Base-by-base conservation (phyloP, 106 monocot species). In the Iris macrosiphon region DNA sequence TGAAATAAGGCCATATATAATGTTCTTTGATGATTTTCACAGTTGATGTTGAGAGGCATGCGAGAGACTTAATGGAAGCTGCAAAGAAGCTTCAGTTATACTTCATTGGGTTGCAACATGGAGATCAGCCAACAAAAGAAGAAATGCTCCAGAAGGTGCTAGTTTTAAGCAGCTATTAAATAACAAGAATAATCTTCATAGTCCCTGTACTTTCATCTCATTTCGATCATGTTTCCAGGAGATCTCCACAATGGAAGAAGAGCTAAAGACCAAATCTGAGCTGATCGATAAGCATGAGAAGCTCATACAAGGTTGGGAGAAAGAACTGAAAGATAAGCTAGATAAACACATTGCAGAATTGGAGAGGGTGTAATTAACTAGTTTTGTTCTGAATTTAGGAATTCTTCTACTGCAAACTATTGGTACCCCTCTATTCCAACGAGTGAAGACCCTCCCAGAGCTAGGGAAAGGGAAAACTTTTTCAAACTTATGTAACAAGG, bases 31-130 rank as follows among this genome's bases (percentile, higher is more conserved):
- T n/a, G n/a, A n/a, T n/a, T n/a, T 39, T 40, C 3, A 6, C 57
- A 96, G 89, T 90, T 77, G 95, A 96, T 66, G 89, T 96, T 28
- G 89, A 96, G 60, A 72, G 94, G 32, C 85, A 95, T 60, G 94
- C 85, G 7, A 76, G 95, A 72, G 85, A 89, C 61, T 96, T 96
- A 55, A 96, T 96, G 95, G 95, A 96, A 72, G 79, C 89, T 40
- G 77, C 95, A 10, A 96, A 89, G 72, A 89, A 86, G 69, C 85
- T 96, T 33, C 95, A 96, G 44, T 7, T 83, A 1, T 90, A 86
- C 61, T 86, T 96, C 34, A 77, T 96, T 13, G 59, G 71, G 40
- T 74, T 96, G 42, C 95, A 90, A 27, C 76, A 83, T 28, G 85
- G 82, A 55, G 79, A 96, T 39, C 70, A 75, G 20, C 89, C 89